Base-by-base conservation (phyloP, 2,329 filamentous ascomycete genomes). In the Hymenoscyphus fraxineus region DNA sequence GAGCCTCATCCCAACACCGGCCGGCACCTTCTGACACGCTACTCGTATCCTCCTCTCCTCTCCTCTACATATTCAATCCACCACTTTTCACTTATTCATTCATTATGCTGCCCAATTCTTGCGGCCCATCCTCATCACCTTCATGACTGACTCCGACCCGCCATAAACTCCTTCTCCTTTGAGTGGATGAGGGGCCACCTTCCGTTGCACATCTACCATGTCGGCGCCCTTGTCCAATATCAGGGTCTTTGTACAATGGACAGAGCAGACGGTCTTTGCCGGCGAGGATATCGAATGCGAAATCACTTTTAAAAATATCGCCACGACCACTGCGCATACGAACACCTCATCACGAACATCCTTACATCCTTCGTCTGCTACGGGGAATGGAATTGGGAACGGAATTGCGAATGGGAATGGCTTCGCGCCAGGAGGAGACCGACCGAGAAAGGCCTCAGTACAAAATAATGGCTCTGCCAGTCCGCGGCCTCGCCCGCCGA, bases 211-310 rank as follows among this genome's bases (percentile, higher is more conserved):
- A 64, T 59, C 69, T 69, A 73, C 59, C 63, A 76, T 75, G 72
- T 75, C 73, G 63, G 71, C 75, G 67, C 81, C 81, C 77, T 79
- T 80, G 76, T 85, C 83, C 79, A 94, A 96, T 81, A 92, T 99
- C 76, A 91, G 93, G 77, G 94, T 97, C 78, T 97, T 94, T 77
- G 92, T 99, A 77, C 88, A 89, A 80, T 99, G 94, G 91, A 90
- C 92, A 77, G 91, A 96, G 76, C 88, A 94, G 77, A 93, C 91
- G 67, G 92, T 99, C 73, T 99, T 98, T 79, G 92, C 95, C 64
- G 95, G 95, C 78, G 95, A 99, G 82, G 90, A 97, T 75, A 86
- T 98, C 74, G 91, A 93, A 80, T 98, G 95, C 79, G 93, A 89
- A 70, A 96, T 99, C 77, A 97, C 92, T 60, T 99, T 99, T 80